Evolutionary conservation across 1,139 yeast genomes (phyloP), one percentile per base, ranked within the genome.

Genomic region (Candida neerlandica): DNA sequence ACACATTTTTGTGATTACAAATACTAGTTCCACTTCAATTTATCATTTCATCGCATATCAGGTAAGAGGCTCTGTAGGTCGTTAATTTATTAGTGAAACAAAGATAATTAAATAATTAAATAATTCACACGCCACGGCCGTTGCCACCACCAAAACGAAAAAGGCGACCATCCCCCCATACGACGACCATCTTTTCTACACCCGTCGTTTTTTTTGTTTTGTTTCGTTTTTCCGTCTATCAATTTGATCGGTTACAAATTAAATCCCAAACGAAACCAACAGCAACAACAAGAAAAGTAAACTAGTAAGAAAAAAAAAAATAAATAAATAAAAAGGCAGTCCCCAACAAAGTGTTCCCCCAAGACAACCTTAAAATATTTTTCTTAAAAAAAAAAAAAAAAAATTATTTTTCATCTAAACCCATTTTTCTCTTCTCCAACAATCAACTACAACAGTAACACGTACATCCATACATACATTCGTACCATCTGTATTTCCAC

Each of bases 181-280:
- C 23, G 23, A 21, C 23, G 23, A 21, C 23, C 23, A 21, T 21
- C 4, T 21, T 21, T 21, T 29, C 33, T n/a, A 29, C 30, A 27
- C 30, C 30, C 30, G 11, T 11, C 30, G n/a, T n/a, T n/a, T n/a
- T n/a, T n/a, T n/a, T n/a, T n/a, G 23, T 4, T 21, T 21, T 5
- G 33, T 9, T n/a, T 34, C 42, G 41, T 41, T 37, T 40, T 43
- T 40, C 45, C 41, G 41, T 26, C 33, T 4, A 4, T 29, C 33
- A 9, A 4, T 29, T 29, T 29, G 14, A 9, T 29, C 33, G 33
- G 33, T 9, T 29, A 29, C 14, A 29, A 29, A 29, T n/a, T 21
- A 21, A 21, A 21, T 6, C 23, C 23, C 23, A 21, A 21, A 29
- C 30, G 10, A 27, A 11, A 4, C 33, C 12, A n/a, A 29, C 11